phyloP scores from a whole-genome alignment of 192 early-diverging fungal species.

The Linderina pennispora region DNA sequence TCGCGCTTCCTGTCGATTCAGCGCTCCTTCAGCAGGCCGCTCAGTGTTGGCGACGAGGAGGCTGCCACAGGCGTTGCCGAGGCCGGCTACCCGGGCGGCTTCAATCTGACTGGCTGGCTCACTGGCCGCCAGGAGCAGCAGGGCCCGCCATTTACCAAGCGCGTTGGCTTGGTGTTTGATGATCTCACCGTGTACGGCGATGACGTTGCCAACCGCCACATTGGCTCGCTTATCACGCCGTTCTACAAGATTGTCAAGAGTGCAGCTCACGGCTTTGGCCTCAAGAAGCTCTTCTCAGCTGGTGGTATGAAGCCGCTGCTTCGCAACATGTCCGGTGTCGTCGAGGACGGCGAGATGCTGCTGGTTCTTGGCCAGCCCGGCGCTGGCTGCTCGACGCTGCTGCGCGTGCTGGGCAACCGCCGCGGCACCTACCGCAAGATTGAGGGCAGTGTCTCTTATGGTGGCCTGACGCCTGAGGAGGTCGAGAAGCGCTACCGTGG shows the following conservation, averaged over 20 bases:
- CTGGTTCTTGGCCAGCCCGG: slow-evolving; percentile 66
- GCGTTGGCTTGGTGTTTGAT: slow-evolving; percentile 34
- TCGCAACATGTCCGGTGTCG: slow-evolving; percentile 54
- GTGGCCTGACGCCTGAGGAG: slow-evolving; percentile 56
- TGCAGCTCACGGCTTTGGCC: slow-evolving; percentile 9
- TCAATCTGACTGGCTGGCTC: too few relatives aligned
- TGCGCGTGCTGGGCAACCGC: slow-evolving; percentile 60
- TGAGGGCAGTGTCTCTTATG: slow-evolving; percentile 55
- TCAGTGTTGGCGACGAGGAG: too few relatives aligned
- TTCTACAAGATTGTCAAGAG: slow-evolving; percentile 29
- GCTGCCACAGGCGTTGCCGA: too few relatives aligned
- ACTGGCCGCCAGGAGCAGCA: too few relatives aligned
- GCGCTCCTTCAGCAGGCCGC: too few relatives aligned
- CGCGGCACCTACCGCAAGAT: slow-evolving; percentile 52
- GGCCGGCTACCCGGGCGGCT: too few relatives aligned
- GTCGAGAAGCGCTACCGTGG: slow-evolving; percentile 60
- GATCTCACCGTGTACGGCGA: slow-evolving; percentile 32
- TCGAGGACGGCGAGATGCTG: slow-evolving; percentile 66
- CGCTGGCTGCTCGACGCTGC: slow-evolving; percentile 59
- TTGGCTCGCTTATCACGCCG: slow-evolving; percentile 32
- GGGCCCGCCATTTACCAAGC: slow-evolving; percentile 41
- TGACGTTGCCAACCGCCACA: slow-evolving; percentile 32
- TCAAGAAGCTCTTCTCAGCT: slow-evolving; percentile 5
- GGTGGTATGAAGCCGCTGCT: slow-evolving; percentile 41
- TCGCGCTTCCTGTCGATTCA: too few relatives aligned